A percentile compares a stretch with the other conserved stretches of the same genome.
Conservation (phyloP, 306 rosid species). For the Carpinus fangiana region DNA sequence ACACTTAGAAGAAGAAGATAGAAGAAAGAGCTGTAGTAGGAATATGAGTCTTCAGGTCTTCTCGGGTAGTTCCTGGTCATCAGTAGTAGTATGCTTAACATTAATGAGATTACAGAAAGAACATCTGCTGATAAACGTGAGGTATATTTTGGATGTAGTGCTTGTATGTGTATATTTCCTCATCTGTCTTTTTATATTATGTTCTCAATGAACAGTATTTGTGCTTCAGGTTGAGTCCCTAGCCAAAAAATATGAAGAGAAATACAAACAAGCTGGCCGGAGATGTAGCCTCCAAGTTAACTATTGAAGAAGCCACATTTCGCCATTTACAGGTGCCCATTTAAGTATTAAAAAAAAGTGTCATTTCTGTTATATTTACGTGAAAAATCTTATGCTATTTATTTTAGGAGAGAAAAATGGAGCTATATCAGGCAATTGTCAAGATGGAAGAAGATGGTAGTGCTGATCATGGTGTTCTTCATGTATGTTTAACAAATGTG, state of each 20-base stretch:
- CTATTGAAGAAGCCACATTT: conserved; percentile 87
- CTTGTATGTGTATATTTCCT: conserved; percentile 22
- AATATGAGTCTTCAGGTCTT: too few relatives aligned
- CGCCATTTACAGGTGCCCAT: conserved; percentile 80
- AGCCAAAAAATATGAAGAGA: conserved; percentile 88
- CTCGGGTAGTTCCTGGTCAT: too few relatives aligned
- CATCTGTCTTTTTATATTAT: conserved; percentile 20
- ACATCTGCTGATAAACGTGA: conserved; percentile 72
- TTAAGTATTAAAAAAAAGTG: conserved; percentile 13
- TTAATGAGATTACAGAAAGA: conserved; percentile 86
- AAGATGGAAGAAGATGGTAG: conserved; percentile 78
- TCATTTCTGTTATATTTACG: conserved; percentile 13
- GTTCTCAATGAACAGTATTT: conserved; percentile 16
- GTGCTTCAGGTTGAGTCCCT: conserved; percentile 71
- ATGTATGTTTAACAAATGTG: conserved; percentile 50
- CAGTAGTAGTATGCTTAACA: too few relatives aligned
- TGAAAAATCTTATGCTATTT: conserved; percentile 22
- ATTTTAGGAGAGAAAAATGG: conserved; percentile 87
- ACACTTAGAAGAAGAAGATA: too few relatives aligned
- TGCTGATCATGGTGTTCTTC: conserved; percentile 50
- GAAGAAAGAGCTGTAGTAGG: too few relatives aligned
- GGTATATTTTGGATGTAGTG: conserved; percentile 55
- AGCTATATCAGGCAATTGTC: conserved; percentile 77
- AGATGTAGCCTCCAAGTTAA: conserved; percentile 89
- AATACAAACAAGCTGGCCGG: conserved; percentile 81